Evolutionary conservation across 805 yeast genomes (phyloP).

Genomic region (Candida adriatica): DNA sequence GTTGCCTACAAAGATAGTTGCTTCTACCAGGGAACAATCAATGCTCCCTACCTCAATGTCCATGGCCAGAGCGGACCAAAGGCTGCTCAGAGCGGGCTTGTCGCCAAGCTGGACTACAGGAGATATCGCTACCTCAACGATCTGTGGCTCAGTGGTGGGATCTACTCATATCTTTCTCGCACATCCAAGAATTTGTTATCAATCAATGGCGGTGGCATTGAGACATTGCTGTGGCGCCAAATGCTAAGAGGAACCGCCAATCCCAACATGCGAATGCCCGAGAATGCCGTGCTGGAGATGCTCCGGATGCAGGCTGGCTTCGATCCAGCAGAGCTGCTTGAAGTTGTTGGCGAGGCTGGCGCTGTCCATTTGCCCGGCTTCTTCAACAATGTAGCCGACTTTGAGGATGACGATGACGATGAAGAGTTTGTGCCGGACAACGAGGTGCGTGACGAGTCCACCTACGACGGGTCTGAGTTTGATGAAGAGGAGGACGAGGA

Average conservation of each 20-base stretch:
- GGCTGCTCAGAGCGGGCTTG: slow-evolving; percentile 45
- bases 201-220: slow-evolving; percentile 1
- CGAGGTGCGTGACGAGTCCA: no score
- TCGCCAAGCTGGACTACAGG: slow-evolving; percentile 43
- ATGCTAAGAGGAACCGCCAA: slow-evolving; percentile 9
- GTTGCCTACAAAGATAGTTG: slow-evolving; percentile 16
- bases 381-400: no score
- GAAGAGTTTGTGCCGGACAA: no score
- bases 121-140: slow-evolving; percentile 53
- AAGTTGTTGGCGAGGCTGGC: slow-evolving; percentile 4
- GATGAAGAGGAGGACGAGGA: no score
- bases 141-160: slow-evolving; percentile 56
- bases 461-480: no score
- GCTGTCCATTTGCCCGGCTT: no score
- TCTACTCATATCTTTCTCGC: slow-evolving; percentile 41
- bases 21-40: slow-evolving; percentile 32
- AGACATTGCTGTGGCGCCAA: slow-evolving; percentile 14
- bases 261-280: slow-evolving; percentile 15
- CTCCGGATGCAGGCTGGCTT: neutral
- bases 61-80: slow-evolving; percentile 70
- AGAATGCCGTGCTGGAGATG: neutral
- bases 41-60: slow-evolving; percentile 65
- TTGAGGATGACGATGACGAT: no score
- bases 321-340: neutral
- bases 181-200: slow-evolving; percentile 2